phyloP scores from a whole-genome alignment of 1,284 basidiomycete genomes.

The Inonotus obliquus region DNA sequence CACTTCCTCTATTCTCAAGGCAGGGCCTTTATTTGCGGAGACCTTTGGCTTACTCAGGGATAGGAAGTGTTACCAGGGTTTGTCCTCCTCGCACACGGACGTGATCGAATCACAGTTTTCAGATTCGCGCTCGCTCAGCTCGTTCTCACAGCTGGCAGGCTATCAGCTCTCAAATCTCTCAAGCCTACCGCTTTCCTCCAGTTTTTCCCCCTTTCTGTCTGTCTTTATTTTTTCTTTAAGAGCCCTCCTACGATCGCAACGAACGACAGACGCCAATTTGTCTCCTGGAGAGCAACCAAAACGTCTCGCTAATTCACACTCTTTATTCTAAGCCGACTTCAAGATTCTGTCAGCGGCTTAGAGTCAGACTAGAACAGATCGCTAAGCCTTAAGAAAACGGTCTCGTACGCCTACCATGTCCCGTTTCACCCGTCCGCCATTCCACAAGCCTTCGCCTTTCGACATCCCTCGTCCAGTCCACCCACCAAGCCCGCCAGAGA shows the following conservation, averaged over 20 bases:
- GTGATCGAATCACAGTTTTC: slow-evolving; percentile 14
- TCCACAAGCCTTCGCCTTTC: slow-evolving; percentile 45
- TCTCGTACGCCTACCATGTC: slow-evolving; percentile 35
- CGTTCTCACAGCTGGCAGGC: slow-evolving; percentile 5
- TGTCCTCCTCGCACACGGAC: background rate
- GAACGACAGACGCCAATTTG: background rate
- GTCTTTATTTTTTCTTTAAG: background rate
- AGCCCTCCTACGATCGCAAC: background rate
- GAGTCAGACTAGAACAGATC: background rate
- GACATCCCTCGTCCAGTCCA: slow-evolving; percentile 40
- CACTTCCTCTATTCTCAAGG: background rate
- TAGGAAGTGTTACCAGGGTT: slow-evolving; percentile 3
- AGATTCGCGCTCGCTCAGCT: slow-evolving; percentile 13
- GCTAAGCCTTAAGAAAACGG: background rate
- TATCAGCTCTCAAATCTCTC: background rate
- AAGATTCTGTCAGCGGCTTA: background rate
- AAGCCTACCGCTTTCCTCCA: background rate
- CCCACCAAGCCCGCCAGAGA: slow-evolving; percentile 52
- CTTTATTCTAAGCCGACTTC: background rate
- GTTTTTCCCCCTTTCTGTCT: background rate
- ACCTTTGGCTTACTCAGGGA: background rate
- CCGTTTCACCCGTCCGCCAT: slow-evolving; percentile 40
- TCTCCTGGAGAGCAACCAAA: slow-evolving; percentile 13
- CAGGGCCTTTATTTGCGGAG: slow-evolving; percentile 4
- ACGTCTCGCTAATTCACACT: background rate